phyloP scores from a whole-genome alignment of 2,329 filamentous ascomycete genomes.

The Cadophora sp. region DNA sequence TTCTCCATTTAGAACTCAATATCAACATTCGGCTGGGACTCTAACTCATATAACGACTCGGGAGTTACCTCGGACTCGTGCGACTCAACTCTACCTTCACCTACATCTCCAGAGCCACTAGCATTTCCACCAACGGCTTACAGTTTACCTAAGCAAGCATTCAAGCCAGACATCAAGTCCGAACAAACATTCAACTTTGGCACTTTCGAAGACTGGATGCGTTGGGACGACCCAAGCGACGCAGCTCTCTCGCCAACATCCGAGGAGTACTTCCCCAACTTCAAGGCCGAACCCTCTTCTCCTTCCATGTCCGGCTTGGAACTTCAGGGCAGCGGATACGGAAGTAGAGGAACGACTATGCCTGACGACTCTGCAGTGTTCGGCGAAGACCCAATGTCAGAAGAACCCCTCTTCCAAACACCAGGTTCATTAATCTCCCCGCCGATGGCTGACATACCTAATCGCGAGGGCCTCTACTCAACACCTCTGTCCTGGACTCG shows the following conservation, averaged over 20 bases:
- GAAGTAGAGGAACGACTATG: constrained; percentile 24
- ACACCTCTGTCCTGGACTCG: constrained; percentile 40
- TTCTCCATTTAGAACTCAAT: constrained; percentile 26
- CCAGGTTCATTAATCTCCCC: constrained; percentile 25
- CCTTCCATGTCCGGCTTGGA: constrained; percentile 38
- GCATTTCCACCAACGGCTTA: constrained; percentile 31
- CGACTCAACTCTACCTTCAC: constrained; percentile 39
- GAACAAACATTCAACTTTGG: constrained; percentile 39
- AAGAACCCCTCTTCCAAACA: constrained; percentile 40
- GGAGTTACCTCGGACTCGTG: constrained; percentile 37
- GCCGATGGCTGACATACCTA: constrained; percentile 22
- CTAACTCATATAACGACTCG: constrained; percentile 30
- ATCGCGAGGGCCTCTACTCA: constrained; percentile 37
- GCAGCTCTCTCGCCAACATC: constrained; percentile 39
- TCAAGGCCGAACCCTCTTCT: constrained; percentile 39
- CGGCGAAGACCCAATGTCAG: constrained; percentile 35
- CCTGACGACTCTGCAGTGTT: constrained; percentile 37
- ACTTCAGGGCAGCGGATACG: constrained; percentile 32
- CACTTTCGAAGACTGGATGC: constrained; percentile 43
- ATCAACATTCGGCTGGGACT: constrained; percentile 35
- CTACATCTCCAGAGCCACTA: constrained; percentile 34
- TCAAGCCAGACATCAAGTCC: constrained; percentile 29
- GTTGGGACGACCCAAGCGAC: constrained; percentile 42
- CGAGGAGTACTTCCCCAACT: constrained; percentile 39
- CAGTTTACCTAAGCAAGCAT: constrained; percentile 31